Percentiles rank a stretch among this genome's conserved stretches.
phyloP scores from a whole-genome alignment of 495 filamentous ascomycete species.

The Aspergillus baeticus region DNA sequence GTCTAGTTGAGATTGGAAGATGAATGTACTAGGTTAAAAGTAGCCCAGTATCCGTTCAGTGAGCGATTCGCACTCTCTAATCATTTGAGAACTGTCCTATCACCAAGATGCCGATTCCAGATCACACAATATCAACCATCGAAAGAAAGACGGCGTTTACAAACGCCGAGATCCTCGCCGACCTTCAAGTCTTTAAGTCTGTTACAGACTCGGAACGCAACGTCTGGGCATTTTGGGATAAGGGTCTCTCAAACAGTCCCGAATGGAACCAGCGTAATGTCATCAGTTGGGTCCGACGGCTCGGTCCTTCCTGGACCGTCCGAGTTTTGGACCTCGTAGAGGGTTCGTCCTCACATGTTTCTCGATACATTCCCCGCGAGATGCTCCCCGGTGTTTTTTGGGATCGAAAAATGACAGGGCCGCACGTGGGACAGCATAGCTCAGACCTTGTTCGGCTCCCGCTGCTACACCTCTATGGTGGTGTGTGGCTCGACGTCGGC shows the following conservation, averaged over 20 bases:
- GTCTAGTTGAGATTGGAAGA: too few relatives aligned
- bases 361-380: conserved; percentile 5
- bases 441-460: conserved; percentile 23
- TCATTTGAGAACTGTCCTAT: too few relatives aligned
- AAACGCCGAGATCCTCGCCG: neutral
- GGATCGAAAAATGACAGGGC: conserved; percentile 17
- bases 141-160: too few relatives aligned
- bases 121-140: too few relatives aligned
- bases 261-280: conserved; percentile 25
- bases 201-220: conserved; percentile 21
- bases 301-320: conserved; percentile 21
- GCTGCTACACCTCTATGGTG: conserved; percentile 21
- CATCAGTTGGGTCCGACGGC: conserved; percentile 21
- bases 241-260: conserved; percentile 20
- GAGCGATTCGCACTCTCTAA: too few relatives aligned
- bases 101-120: too few relatives aligned
- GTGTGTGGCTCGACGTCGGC: conserved; percentile 28
- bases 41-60: too few relatives aligned
- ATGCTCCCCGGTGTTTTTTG: conserved; percentile 14
- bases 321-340: conserved; percentile 23
- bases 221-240: conserved; percentile 31
- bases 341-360: conserved; percentile 15
- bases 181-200: neutral
- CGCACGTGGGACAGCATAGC: conserved; percentile 19
- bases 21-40: too few relatives aligned